A percentile compares a stretch with the other conserved stretches of the same genome.
Evolutionary conservation across 176 grass and related monocot genomes (phyloP).

Genomic region (Aegilops bicornis): DNA sequence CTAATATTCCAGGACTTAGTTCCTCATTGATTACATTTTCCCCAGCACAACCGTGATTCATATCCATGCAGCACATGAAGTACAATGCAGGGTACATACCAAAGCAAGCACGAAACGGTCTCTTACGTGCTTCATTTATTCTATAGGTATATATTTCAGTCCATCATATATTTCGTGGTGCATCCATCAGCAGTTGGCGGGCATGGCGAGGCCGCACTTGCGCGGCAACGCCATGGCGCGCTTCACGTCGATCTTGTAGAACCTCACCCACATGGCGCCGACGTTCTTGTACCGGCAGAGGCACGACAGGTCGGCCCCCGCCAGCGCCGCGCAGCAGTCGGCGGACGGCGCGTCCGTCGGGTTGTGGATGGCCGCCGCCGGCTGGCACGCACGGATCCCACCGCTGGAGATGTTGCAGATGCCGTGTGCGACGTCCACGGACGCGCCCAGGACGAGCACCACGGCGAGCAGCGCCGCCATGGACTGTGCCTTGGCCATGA

Average conservation of each 20-base stretch:
- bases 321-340: constrained; percentile 38
- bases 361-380: constrained; percentile 39
- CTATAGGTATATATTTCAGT: too few relatives aligned
- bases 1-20: too few relatives aligned
- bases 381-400: constrained; percentile 36
- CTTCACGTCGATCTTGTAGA: constrained; percentile 47
- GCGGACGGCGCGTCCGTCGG: constrained; percentile 32
- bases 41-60: too few relatives aligned
- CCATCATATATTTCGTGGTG: neutral
- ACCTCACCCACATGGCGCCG: constrained; percentile 19
- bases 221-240: constrained; percentile 54
- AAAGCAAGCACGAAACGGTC: too few relatives aligned
- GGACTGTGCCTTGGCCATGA: constrained; percentile 1
- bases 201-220: constrained; percentile 46
- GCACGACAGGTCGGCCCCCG: constrained; percentile 45
- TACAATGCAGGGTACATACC: too few relatives aligned
- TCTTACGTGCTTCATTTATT: too few relatives aligned
- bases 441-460: neutral
- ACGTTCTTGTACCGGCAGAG: constrained; percentile 52
- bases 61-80: too few relatives aligned
- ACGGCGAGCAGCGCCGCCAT: neutral
- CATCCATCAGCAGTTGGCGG: constrained; percentile 38
- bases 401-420: constrained; percentile 47
- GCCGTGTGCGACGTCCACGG: neutral
- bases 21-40: too few relatives aligned